phyloP scores from a whole-genome alignment of 192 early-diverging fungal species.

The Entomortierella beljakovae region DNA sequence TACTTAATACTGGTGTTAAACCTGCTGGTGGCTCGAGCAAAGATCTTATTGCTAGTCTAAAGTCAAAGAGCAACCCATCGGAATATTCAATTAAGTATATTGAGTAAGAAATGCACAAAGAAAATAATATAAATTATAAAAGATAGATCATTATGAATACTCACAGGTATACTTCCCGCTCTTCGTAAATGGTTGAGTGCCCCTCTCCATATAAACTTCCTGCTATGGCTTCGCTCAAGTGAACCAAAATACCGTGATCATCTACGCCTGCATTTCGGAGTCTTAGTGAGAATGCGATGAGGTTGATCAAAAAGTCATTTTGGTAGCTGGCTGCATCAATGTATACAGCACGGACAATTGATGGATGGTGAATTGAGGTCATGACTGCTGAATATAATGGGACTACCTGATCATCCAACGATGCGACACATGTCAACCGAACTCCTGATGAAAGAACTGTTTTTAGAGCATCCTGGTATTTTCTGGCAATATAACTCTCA shows the following conservation, averaged over 20 bases:
- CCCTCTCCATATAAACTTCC: constrained; percentile 86
- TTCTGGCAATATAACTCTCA: constrained; percentile 70
- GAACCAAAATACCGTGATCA: constrained; percentile 88
- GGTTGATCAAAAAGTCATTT: constrained; percentile 83
- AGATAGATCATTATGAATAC: constrained; percentile 7
- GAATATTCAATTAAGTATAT: neutral
- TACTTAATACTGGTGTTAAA: constrained; percentile 15
- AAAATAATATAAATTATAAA: neutral
- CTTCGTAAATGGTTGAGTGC: constrained; percentile 95
- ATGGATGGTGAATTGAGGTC: constrained; percentile 75
- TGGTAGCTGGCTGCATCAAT: constrained; percentile 88
- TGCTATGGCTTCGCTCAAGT: constrained; percentile 86
- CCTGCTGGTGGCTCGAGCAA: constrained; percentile 44
- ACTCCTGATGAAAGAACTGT: constrained; percentile 77
- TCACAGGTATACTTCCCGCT: constrained; percentile 82
- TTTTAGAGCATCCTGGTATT: constrained; percentile 77
- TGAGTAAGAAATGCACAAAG: neutral
- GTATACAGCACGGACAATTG: constrained; percentile 90
- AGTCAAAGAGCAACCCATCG: neutral
- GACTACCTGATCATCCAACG: constrained; percentile 97
- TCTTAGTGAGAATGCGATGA: constrained; percentile 88
- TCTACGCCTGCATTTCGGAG: constrained; percentile 89
- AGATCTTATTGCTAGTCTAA: constrained; percentile 40
- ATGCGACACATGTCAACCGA: constrained; percentile 80
- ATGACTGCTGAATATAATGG: constrained; percentile 87